Evolutionary conservation across 495 filamentous ascomycete genomes (phyloP).

Genomic region (Penicillium daleae): DNA sequence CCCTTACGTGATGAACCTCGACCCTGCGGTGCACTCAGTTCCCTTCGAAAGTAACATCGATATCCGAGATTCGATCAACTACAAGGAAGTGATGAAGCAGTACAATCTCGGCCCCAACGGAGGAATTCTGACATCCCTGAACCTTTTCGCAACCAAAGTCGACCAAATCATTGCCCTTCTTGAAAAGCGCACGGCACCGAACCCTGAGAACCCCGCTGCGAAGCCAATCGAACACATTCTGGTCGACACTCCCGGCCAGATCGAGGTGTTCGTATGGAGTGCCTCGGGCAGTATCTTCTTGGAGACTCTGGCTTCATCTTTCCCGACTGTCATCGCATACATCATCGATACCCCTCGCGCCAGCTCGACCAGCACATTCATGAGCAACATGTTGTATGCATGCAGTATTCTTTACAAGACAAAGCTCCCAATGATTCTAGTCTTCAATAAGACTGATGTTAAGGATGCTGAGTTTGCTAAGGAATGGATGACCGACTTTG

Average conservation of each 20-base stretch:
- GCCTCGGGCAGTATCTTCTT: conserved; percentile 92
- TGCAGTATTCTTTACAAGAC: conserved; percentile 99
- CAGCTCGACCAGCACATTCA: conserved; percentile 91
- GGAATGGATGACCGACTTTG: conserved; percentile 99
- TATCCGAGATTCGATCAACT: conserved; percentile 97
- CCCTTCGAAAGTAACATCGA: conserved; percentile 99
- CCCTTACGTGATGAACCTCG: conserved; percentile 95
- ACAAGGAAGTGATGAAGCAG: conserved; percentile 99
- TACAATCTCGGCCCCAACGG: conserved; percentile 98
- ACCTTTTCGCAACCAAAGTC: conserved; percentile 96
- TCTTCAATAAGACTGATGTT: conserved; percentile 98
- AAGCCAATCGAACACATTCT: conserved; percentile 82
- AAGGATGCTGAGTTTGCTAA: conserved; percentile 89
- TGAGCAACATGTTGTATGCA: conserved; percentile 99
- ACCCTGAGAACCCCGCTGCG: conserved; percentile 59
- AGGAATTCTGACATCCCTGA: conserved; percentile 94
- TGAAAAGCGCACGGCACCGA: conserved; percentile 80
- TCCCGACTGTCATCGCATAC: conserved; percentile 96
- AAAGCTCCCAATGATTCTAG: conserved; percentile 94
- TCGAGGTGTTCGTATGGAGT: conserved; percentile 98
- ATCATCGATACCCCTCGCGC: conserved; percentile 95
- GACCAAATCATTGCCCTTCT: conserved; percentile 89
- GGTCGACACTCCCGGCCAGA: conserved; percentile 95
- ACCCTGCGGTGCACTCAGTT: conserved; percentile 91
- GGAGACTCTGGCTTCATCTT: conserved; percentile 86